Base-by-base conservation (phyloP, 352 stramenopile species). In the Peronospora tabacina region DNA sequence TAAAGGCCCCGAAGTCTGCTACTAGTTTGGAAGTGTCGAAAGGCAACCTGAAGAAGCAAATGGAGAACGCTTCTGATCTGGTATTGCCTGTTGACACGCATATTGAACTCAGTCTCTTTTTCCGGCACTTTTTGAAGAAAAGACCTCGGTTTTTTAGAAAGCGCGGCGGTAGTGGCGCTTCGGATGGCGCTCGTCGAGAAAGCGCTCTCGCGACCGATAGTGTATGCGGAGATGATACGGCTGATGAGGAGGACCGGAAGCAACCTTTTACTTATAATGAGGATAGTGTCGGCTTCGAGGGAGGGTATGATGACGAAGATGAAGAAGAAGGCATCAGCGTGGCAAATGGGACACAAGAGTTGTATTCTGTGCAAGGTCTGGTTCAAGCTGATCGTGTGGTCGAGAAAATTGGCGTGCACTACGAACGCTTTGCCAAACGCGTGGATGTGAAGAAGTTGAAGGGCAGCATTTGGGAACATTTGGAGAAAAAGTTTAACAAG, bases 391-490 rank as follows among this genome's bases (percentile, higher is more conserved):
- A 96, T 35, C 76, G 94, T 24, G 85, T 97, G 10, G 88, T 99
- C 3, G 83, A 98, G 47, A 98, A 98, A 55, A 84, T 98, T 52
- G 71, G 95, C 39, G 77, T 95, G 7, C 70, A 89, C 44, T 98
- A 98, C 58, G 94, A 95, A 20, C 90, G 82, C 11, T 79, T 95
- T 32, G 95, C 95, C 13, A 98, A 98, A 61, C 94, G 94, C 47
- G 95, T 99, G 12, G 95, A 99, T 62, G 94, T 99, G 1, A 97
- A 96, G 58, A 87, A 94, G 38, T 71, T 99, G 10, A 99, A 99
- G 71, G 74, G 79, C 4, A 95, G 94, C 63, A 82, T 99, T 28
- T 99, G 95, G 96, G 66, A 74, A 16, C 75, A 87, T 15, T 55
- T 92, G 15, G 76, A 83, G 47, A 72, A 70, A 32, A 66, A 82